Percentiles rank a stretch among this genome's conserved stretches.
phyloP scores from a whole-genome alignment of 768 basidiomycete species.

The Rubroboletus satanas region DNA sequence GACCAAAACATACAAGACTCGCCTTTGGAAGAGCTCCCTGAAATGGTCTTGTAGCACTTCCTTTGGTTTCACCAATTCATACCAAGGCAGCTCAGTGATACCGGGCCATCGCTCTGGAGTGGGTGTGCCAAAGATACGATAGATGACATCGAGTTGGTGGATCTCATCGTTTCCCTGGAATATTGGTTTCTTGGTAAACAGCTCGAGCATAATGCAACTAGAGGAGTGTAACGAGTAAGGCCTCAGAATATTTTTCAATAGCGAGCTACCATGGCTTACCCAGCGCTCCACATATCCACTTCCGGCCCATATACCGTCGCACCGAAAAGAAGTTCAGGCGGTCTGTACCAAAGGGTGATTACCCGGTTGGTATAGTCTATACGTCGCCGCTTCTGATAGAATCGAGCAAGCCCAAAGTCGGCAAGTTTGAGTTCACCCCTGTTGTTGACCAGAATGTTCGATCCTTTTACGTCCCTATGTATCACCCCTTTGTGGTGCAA shows the following conservation, averaged over 20 bases:
- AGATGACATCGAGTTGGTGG: slow-evolving; percentile 91
- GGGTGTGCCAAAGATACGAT: slow-evolving; percentile 88
- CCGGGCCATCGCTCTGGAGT: slow-evolving; percentile 78
- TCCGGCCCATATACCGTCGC: slow-evolving; percentile 96
- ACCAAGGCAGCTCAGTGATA: slow-evolving; percentile 88
- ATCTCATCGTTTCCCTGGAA: slow-evolving; percentile 99
- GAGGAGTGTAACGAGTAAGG: background rate
- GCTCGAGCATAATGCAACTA: slow-evolving; percentile 98
- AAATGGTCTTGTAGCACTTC: slow-evolving; percentile 72
- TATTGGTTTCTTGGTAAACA: slow-evolving; percentile 93
- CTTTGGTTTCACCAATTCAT: slow-evolving; percentile 93
- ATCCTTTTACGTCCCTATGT: slow-evolving; percentile 98
- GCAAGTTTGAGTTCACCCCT: slow-evolving; percentile 91
- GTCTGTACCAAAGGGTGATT: slow-evolving; percentile 97
- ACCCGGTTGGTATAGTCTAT: slow-evolving; percentile 99
- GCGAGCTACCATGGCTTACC: slow-evolving; percentile 45
- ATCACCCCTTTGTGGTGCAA: slow-evolving; percentile 95
- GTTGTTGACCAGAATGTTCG: slow-evolving; percentile 92
- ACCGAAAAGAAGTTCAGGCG: slow-evolving; percentile 91
- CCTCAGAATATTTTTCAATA: background rate
- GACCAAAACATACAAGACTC: slow-evolving; percentile 14
- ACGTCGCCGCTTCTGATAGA: slow-evolving; percentile 86
- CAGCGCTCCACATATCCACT: slow-evolving; percentile 99
- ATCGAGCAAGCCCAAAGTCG: slow-evolving; percentile 95
- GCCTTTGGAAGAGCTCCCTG: slow-evolving; percentile 84